Evolutionary conservation across 805 yeast genomes (phyloP).

Genomic region (Lachancea nothofagi): DNA sequence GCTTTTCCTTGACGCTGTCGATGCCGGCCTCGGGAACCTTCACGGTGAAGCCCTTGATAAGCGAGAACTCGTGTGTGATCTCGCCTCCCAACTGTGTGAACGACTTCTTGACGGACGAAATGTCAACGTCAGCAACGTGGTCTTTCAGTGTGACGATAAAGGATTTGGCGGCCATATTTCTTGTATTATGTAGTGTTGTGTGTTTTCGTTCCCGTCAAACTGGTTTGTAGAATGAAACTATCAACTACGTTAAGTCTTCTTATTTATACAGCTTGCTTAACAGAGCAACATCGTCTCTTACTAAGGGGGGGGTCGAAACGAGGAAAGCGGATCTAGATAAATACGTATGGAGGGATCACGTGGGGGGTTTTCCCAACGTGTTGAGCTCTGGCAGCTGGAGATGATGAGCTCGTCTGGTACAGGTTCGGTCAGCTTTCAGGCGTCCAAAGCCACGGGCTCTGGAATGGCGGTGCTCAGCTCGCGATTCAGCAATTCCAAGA

Average conservation of each 20-base stretch:
- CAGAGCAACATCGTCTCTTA: no score
- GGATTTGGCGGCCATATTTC: slow-evolving; percentile 18
- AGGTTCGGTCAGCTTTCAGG: not conserved
- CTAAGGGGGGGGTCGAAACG: no score
- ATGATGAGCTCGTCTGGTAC: not conserved
- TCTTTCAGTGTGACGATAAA: slow-evolving; percentile 42
- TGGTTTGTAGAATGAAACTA: no score
- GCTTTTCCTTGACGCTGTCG: slow-evolving; percentile 39
- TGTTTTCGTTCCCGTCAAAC: no score
- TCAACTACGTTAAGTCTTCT: no score
- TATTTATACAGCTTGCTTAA: no score
- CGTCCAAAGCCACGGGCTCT: slow-evolving; percentile 14
- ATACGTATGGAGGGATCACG: no score
- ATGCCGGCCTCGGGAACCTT: slow-evolving; percentile 51
- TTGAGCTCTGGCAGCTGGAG: not conserved
- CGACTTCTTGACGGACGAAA: slow-evolving; percentile 40
- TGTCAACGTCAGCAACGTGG: slow-evolving; percentile 37
- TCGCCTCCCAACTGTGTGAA: slow-evolving; percentile 52
- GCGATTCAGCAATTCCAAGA: slow-evolving; percentile 42
- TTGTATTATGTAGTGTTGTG: no score
- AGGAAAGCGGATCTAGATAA: no score
- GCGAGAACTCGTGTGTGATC: slow-evolving; percentile 52
- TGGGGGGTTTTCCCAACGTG: no score
- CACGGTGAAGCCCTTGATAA: slow-evolving; percentile 62
- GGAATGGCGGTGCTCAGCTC: slow-evolving; percentile 42